Base-by-base conservation (phyloP, 225 moss, liverwort and hornwort genomes). In the Marchantia polymorpha region DNA sequence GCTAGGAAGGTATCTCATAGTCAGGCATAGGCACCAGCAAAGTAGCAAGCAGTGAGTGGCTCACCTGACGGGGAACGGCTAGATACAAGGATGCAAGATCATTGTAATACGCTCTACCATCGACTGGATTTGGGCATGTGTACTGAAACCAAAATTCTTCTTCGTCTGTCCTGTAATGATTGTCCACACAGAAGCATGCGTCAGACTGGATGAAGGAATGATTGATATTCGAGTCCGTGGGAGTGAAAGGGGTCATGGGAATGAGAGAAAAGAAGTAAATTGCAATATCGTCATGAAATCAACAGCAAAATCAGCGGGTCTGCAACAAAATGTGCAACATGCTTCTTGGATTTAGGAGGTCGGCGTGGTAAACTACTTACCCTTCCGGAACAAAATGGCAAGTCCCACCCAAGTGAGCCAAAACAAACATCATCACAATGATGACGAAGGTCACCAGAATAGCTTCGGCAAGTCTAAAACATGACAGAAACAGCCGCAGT, bases 41-140 rank as follows among this genome's bases (percentile, higher is more conserved):
- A 26, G 12, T 13, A 65, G n/a, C 39, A 39, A 39, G 39, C 50
- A 22, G 49, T 49, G 25, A 3, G 54, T 54, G 17, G 17, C 55
- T 69, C n/a, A 94, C 94, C 92, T 92, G 86, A 83, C 91, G 92
- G 60, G 92, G 94, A 77, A 92, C 89, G 29, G 82, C 90, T 79
- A 94, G 91, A 83, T 86, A 92, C 78, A 94, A 81, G 27, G 90
- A 85, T 52, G 91, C 94, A 73, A 94, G 88, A 69, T 94, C 94
- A 78, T 94, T 94, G 81, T 94, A 94, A 80, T 86, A 86, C 81
- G 90, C 89, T 63, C 76, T 80, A 23, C 81, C 85, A n/a, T 31
- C 82, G 70, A 90, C 90, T 50, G 82, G 60, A 74, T 86, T 83
- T 56, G 89, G 89, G 79, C 94, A 94, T 17, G 90, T 89, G 64